Conservation (phyloP, 169 alveolate species). For the Fabrea salina region DNA sequence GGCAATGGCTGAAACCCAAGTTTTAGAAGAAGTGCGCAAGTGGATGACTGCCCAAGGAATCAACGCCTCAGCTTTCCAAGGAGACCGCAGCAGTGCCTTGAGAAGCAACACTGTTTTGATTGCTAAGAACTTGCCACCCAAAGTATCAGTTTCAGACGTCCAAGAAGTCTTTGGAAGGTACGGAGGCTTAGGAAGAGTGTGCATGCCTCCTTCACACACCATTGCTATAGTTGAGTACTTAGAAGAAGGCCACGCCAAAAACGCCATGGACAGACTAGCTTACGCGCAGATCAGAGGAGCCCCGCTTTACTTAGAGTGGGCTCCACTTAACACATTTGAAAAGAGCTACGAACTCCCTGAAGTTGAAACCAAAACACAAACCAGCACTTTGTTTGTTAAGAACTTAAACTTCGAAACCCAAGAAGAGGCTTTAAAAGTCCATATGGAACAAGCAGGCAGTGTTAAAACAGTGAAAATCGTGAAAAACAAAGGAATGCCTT, state of each 20-base stretch:
- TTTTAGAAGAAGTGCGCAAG: slow-evolving; percentile 77
- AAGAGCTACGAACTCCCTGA: slow-evolving; percentile 27
- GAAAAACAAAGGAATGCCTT: slow-evolving; percentile 40
- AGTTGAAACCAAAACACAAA: slow-evolving; percentile 31
- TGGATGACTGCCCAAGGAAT: slow-evolving; percentile 73
- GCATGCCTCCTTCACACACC: slow-evolving; percentile 61
- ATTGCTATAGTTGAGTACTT: slow-evolving; percentile 56
- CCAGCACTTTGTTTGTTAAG: slow-evolving; percentile 55
- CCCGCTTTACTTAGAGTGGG: slow-evolving; percentile 65
- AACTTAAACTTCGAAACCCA: slow-evolving; percentile 56
- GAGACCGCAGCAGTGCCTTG: slow-evolving; percentile 33
- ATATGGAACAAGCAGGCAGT: slow-evolving; percentile 39
- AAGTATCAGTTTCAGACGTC: slow-evolving; percentile 55
- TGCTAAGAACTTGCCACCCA: slow-evolving; percentile 60
- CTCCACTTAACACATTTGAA: slow-evolving; percentile 42
- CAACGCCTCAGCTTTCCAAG: slow-evolving; percentile 36
- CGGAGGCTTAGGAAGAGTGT: slow-evolving; percentile 49
- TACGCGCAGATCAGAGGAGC: slow-evolving; percentile 37
- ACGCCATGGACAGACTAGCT: slow-evolving; percentile 58
- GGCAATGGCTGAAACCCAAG: slow-evolving; percentile 74
- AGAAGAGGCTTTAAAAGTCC: slow-evolving; percentile 40
- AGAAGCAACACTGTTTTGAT: slow-evolving; percentile 55
- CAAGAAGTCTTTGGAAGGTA: slow-evolving; percentile 60
- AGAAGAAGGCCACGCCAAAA: slow-evolving; percentile 48
- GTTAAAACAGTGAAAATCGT: slow-evolving; percentile 54